Evolutionary conservation across 2,329 filamentous ascomycete genomes (phyloP).

Genomic region (Elsinoe fawcettii): DNA sequence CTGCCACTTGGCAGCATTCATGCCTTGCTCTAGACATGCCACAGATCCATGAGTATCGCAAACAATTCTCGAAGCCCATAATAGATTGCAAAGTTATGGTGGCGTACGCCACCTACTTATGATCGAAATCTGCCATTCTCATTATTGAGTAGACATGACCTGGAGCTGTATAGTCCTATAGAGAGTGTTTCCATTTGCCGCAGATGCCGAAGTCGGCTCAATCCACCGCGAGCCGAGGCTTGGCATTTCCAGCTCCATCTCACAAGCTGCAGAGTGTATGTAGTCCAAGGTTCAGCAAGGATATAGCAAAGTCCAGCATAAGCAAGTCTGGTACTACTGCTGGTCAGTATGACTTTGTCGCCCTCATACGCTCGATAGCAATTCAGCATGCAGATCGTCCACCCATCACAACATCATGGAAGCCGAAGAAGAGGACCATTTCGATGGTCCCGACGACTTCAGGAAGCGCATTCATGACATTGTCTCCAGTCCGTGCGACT

Average conservation of each 20-base stretch:
- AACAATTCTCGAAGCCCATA: too few relatives aligned
- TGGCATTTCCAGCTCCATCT: background rate
- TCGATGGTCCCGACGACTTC: slow-evolving; percentile 78
- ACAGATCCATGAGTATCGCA: too few relatives aligned
- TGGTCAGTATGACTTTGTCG: background rate
- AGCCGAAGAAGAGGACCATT: slow-evolving; percentile 58
- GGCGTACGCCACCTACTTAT: too few relatives aligned
- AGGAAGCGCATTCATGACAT: slow-evolving; percentile 57
- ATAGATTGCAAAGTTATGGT: too few relatives aligned
- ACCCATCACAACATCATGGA: slow-evolving; percentile 38
- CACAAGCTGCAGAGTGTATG: background rate
- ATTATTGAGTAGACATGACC: background rate
- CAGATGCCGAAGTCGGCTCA: background rate
- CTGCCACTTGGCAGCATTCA: background rate
- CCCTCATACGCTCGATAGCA: background rate
- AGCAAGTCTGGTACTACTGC: background rate
- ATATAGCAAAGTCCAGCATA: background rate
- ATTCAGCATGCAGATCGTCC: background rate
- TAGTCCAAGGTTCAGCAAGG: background rate
- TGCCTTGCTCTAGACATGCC: background rate
- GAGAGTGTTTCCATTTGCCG: background rate
- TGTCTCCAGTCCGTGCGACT: slow-evolving; percentile 50
- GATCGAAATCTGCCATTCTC: too few relatives aligned
- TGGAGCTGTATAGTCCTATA: background rate
- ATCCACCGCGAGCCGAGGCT: background rate